Conservation (phyloP, 2,329 filamentous ascomycete species). For the Colletotrichum sp. region DNA sequence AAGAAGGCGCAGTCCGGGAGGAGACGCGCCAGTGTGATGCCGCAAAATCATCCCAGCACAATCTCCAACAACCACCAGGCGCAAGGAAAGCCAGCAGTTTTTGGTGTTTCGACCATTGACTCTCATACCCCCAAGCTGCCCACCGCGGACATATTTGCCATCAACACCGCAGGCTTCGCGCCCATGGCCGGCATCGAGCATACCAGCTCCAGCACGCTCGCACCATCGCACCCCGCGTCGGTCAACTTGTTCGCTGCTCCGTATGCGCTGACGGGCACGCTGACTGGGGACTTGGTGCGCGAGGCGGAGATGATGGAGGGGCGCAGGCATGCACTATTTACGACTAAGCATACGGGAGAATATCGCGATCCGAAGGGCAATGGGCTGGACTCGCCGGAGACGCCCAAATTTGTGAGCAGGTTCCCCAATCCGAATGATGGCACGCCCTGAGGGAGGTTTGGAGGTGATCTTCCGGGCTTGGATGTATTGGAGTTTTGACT, state of each 20-base stretch:
- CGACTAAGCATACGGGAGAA: accelerated
- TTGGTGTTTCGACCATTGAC: background rate
- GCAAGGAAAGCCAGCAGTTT: background rate
- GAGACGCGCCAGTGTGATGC: background rate
- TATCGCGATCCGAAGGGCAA: background rate
- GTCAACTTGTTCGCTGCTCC: background rate
- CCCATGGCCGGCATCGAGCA: background rate
- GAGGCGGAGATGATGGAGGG: background rate
- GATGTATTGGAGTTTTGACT: background rate
- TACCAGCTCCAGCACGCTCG: background rate
- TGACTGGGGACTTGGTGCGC: background rate
- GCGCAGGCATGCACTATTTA: background rate
- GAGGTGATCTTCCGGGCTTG: accelerated
- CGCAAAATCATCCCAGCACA: background rate
- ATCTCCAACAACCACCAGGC: background rate
- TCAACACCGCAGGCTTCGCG: background rate
- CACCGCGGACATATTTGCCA: background rate
- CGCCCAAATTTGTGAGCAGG: background rate
- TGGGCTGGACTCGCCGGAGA: background rate
- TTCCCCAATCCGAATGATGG: background rate
- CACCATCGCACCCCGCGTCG: background rate
- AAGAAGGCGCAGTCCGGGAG: background rate
- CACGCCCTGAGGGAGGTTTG: background rate
- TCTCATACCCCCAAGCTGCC: background rate
- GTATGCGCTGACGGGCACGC: background rate